Evolutionary conservation across 2,329 filamentous ascomycete genomes (phyloP).

Genomic region (Alternaria triticimaculans): DNA sequence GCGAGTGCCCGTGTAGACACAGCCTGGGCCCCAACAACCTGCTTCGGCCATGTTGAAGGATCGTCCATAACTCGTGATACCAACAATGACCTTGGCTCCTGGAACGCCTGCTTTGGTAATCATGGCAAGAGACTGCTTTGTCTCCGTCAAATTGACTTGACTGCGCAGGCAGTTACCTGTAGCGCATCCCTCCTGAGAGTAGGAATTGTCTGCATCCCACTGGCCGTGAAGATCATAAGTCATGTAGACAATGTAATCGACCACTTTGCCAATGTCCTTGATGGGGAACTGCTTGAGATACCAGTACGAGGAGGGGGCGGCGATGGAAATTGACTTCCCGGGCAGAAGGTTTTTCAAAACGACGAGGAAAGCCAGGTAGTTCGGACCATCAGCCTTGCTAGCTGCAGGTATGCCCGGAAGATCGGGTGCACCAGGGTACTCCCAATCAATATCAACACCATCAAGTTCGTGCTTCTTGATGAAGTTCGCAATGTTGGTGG

Average conservation of each 20-base stretch:
- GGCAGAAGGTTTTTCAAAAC: background rate
- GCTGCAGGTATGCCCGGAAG: constrained; percentile 45
- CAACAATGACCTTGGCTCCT: constrained; percentile 40
- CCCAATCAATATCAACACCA: constrained; percentile 57
- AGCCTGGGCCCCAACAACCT: background rate
- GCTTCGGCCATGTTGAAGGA: constrained; percentile 43
- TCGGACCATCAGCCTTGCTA: background rate
- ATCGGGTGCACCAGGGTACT: constrained; percentile 43
- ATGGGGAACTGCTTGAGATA: constrained; percentile 38
- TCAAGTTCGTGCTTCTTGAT: constrained; percentile 32
- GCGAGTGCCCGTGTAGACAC: background rate
- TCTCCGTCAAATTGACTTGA: constrained; percentile 51
- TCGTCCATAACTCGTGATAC: constrained; percentile 45
- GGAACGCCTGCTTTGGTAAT: constrained; percentile 46
- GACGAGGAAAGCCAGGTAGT: background rate
- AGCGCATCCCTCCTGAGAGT: constrained; percentile 35
- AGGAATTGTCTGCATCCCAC: constrained; percentile 49
- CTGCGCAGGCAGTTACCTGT: constrained; percentile 38
- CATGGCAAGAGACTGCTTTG: constrained; percentile 43
- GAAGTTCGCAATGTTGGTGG: constrained; percentile 31
- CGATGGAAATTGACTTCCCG: constrained; percentile 33
- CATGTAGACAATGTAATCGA: constrained; percentile 46
- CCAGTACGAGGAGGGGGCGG: constrained; percentile 38
- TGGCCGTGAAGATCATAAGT: constrained; percentile 51
- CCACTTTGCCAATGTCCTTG: constrained; percentile 19